Evolutionary conservation across 1,284 basidiomycete species (phyloP), one percentile per base, ranked within the genome.

Genomic region (Phellopilus nigrolimitatus): DNA sequence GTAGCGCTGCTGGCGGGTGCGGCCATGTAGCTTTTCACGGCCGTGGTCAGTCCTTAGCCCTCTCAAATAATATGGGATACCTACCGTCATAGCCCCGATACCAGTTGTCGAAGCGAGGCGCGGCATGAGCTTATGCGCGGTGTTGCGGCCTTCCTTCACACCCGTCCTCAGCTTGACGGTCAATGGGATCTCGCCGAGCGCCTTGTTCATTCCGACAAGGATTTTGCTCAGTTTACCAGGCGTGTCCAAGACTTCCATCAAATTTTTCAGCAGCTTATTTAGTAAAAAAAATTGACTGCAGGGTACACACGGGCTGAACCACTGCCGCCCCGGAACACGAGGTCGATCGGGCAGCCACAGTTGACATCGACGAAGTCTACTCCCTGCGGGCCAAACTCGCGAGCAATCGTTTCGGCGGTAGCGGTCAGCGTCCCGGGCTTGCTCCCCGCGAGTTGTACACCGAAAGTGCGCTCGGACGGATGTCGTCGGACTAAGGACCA

Each of bases 311-410:
- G 65, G 9, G 93, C 94, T 56, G 88, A 91, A 0, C 94, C 94
- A 44, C 90, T 93, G 0, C 94, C 94, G 21, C 82, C 80, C 63
- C 90, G 90, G 71, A 94, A 98, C 1, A 99, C 90, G 41, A 99
- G 73, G 67, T 99, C 95, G 59, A 98, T 98, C 2, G 95, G 95
- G 67, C 95, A 98, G 3, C 95, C 95, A 66, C 91, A 91, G 65
- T 99, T 99, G 60, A 98, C 71, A 61, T 99, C 95, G 9, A 95
- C 89, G 63, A 95, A 97, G 64, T 97, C 91, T 24, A 95, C 68
- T 19, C 80, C 77, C 8, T 73, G 71, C 0, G 68, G 67, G 54
- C 75, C 64, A 52, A 73, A 81, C 61, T 93, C 87, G 54, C 77
- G 80, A 1, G 77, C 82, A 17, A 98, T 75, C 6, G 88, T 75